Evolutionary conservation across 176 grass and related monocot genomes (phyloP), one percentile per base, ranked within the genome.

Genomic region (Tuctoria greenei): DNA sequence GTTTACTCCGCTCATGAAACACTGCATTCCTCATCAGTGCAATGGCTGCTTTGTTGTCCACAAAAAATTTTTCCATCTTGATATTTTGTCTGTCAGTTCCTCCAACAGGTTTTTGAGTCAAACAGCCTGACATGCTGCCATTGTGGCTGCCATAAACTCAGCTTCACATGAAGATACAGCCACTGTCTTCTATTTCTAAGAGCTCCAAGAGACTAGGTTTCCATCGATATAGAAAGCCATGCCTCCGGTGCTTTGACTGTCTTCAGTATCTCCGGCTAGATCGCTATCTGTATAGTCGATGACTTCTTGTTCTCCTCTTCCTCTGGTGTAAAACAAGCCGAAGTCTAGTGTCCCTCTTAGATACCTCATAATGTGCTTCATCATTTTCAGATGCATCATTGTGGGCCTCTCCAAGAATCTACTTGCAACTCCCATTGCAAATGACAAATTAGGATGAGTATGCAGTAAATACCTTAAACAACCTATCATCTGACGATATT

Each of bases 261-360:
- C n/a, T 0, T 25, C 8, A 0, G 1, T 7, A 24, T 57, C 54
- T 1, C 54, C 8, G 0, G 0, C 23, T 0, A 59, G 11, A 0
- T 59, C 5, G 0, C 24, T 59, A 1, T 27, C 56, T 2, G 10
- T 13, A 0, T 59, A 59, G 0, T 10, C 21, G 0, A 5, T 15
- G 8, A 59, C 3, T 1, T 26, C 10, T 1, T 0, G 4, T 13
- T 25, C 10, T 4, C 23, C 24, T 0, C 40, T 41, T 6, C 0
- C 10, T 13, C 3, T 5, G 10, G 23, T 4, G 0, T 13, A 59
- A 0, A 4, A 1, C 2, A 57, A 8, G 0, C 55, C 55, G 0
- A 1, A 26, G 2, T 13, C 0, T 0, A 57, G 4, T 0, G 10
- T 57, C 0, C 55, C 55, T 9, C 14, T 59, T 4, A 59, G 1